Evolutionary conservation across 2,329 filamentous ascomycete genomes (phyloP).

Genomic region (Sclerotinia sclerotiorum): DNA sequence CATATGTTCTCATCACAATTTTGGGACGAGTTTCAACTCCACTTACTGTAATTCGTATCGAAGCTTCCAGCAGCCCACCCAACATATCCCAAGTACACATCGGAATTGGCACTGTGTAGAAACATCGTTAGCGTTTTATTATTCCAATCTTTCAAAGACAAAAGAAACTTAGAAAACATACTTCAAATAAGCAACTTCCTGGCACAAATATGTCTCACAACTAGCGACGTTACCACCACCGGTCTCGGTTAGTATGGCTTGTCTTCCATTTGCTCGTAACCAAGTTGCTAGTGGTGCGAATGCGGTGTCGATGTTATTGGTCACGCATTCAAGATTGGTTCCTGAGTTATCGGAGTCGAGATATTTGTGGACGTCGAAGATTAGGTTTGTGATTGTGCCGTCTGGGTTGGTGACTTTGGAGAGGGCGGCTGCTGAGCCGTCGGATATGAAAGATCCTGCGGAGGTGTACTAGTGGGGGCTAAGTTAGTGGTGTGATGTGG

Average conservation of each 20-base stretch:
- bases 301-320: constrained; percentile 50
- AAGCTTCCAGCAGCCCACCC: constrained; percentile 44
- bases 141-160: not conserved
- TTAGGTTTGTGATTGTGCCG: constrained; percentile 54
- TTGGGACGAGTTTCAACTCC: not conserved
- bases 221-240: constrained; percentile 44
- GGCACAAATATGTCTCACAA: constrained; percentile 42
- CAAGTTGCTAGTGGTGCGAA: constrained; percentile 51
- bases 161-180: constrained; percentile 6
- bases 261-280: constrained; percentile 48
- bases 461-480: constrained; percentile 46
- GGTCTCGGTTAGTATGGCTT: constrained; percentile 54
- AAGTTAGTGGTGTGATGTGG: not conserved
- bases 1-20: not conserved
- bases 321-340: constrained; percentile 52
- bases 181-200: constrained; percentile 40
- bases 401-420: constrained; percentile 58
- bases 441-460: constrained; percentile 50
- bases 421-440: constrained; percentile 53
- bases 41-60: constrained; percentile 30
- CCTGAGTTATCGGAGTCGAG: constrained; percentile 59
- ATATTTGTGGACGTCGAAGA: constrained; percentile 62
- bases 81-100: constrained; percentile 44
- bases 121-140: not conserved
- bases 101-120: constrained; percentile 38